Evolutionary conservation across 345 rosid genomes (phyloP).

Genomic region (Combretum micranthum): DNA sequence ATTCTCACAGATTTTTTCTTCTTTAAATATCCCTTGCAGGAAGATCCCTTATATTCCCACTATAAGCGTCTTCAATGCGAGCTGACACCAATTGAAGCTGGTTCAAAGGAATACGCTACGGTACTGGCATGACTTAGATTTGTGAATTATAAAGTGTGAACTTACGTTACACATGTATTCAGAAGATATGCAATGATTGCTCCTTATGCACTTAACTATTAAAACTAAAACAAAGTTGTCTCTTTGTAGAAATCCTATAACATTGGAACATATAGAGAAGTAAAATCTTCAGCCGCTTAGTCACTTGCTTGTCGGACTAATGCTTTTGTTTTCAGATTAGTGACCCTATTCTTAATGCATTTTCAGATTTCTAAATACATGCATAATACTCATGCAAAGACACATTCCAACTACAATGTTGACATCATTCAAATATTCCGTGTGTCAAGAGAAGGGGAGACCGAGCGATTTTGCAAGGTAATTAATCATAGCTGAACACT

Average conservation of each 20-base stretch:
- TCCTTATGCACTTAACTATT: not conserved
- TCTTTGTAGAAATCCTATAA: no score
- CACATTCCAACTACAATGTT: slow-evolving; percentile 65
- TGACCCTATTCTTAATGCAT: slow-evolving; percentile 6
- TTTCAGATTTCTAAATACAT: slow-evolving; percentile 60
- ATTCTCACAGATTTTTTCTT: not conserved
- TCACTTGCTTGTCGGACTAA: not conserved
- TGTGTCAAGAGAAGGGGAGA: slow-evolving; percentile 57
- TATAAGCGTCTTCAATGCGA: slow-evolving; percentile 70
- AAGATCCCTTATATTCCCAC: slow-evolving; percentile 62
- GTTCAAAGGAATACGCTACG: slow-evolving; percentile 60
- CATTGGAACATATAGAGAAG: no score
- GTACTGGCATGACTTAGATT: slow-evolving; percentile 20
- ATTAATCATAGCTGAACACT: slow-evolving; percentile 2
- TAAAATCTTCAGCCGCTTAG: not conserved
- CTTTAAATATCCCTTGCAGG: slow-evolving; percentile 34
- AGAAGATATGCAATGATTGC: not conserved
- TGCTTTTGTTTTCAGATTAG: not conserved
- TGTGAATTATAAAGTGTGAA: not conserved
- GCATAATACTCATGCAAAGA: slow-evolving; percentile 83
- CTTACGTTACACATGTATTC: no score
- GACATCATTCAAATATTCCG: slow-evolving; percentile 64
- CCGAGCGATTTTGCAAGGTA: slow-evolving; percentile 57
- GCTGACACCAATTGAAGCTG: slow-evolving; percentile 48
- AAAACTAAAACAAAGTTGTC: not conserved